These are phyloP conservation scores for Tylopilus rubrobrunneus DNA, from an alignment of 768 basidiomycete genomes.

Conservation along the genomic window DNA sequence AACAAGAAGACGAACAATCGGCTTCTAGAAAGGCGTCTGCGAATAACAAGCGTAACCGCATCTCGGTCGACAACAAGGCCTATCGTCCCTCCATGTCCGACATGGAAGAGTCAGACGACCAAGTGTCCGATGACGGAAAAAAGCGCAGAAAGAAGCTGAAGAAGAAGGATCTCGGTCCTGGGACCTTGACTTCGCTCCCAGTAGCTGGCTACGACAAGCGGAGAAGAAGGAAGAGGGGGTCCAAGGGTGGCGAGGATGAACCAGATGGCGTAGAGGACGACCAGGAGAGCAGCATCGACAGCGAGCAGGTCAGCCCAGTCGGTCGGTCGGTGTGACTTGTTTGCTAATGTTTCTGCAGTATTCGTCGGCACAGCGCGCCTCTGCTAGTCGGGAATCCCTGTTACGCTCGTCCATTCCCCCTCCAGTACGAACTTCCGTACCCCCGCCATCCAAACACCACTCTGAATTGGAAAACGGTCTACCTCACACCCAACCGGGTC, in stretches of 20 bases:
- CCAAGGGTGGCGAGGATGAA: conserved; percentile 39
- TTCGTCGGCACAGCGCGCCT: conserved; percentile 27
- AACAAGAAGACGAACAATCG: conserved; percentile 22
- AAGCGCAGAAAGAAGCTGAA: conserved; percentile 48
- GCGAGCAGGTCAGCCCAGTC: conserved; percentile 39
- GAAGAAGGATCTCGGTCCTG: conserved; percentile 49
- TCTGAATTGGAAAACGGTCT: conserved; percentile 20
- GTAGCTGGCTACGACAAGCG: conserved; percentile 62
- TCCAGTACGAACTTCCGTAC: conserved; percentile 32
- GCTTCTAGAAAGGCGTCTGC: conserved; percentile 32
- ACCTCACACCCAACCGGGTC: conserved; percentile 45
- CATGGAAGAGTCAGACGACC: conserved; percentile 62
- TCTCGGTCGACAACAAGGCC: conserved; percentile 77
- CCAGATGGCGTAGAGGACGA: conserved; percentile 45
- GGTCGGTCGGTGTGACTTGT: conserved; percentile 15
- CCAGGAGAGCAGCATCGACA: conserved; percentile 34
- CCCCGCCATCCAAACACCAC: conserved; percentile 33
- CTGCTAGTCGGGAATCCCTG: conserved; percentile 34
- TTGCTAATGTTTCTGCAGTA: conserved; percentile 16
- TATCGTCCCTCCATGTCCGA: conserved; percentile 69
- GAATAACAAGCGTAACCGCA: conserved; percentile 52
- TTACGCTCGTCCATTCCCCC: conserved; percentile 37
- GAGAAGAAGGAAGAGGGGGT: conserved; percentile 47
- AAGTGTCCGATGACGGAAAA: conserved; percentile 49
- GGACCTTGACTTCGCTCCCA: conserved; percentile 63